Conservation (phyloP, 1,284 basidiomycete genomes). For the Cryptococcus sp. region DNA sequence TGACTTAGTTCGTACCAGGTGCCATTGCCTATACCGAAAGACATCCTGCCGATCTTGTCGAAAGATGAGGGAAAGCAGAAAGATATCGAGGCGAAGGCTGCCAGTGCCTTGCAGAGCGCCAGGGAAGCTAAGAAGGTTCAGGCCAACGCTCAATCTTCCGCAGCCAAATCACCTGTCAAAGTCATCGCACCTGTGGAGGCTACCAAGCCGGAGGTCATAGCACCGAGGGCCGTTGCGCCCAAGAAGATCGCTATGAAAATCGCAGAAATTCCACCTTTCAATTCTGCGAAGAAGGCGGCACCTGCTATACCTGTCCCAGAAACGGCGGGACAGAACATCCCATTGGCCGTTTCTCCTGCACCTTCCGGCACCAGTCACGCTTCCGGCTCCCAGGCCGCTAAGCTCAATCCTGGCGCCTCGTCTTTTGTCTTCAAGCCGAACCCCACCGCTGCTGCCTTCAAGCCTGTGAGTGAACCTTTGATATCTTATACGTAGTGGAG, state of each 20-base stretch:
- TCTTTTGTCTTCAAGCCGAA: constrained; percentile 66
- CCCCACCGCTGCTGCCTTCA: constrained; percentile 56
- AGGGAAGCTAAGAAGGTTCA: constrained; percentile 36
- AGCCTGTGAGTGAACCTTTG: constrained; percentile 46
- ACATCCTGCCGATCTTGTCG: constrained; percentile 86
- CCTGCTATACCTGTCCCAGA: constrained; percentile 42
- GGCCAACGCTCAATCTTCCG: constrained; percentile 18
- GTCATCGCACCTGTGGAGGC: constrained; percentile 16
- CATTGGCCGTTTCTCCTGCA: constrained; percentile 54
- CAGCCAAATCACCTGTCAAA: constrained; percentile 13
- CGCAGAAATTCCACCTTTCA: constrained; percentile 89
- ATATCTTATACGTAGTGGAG: constrained; percentile 2
- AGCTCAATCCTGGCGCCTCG: constrained; percentile 76
- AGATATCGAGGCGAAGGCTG: constrained; percentile 77
- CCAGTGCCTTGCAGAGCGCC: constrained; percentile 61
- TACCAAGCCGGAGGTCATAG: constrained; percentile 14
- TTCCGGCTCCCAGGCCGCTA: constrained; percentile 41
- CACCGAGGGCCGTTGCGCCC: constrained; percentile 27
- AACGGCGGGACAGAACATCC: constrained; percentile 41
- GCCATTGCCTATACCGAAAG: constrained; percentile 90
- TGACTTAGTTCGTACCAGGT: constrained; percentile 59
- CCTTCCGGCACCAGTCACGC: constrained; percentile 47
- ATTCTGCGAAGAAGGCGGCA: constrained; percentile 60
- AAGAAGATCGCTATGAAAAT: constrained; percentile 62
- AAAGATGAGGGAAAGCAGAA: constrained; percentile 88